phyloP scores from a whole-genome alignment of 345 rosid species.

The Garcia nutans region DNA sequence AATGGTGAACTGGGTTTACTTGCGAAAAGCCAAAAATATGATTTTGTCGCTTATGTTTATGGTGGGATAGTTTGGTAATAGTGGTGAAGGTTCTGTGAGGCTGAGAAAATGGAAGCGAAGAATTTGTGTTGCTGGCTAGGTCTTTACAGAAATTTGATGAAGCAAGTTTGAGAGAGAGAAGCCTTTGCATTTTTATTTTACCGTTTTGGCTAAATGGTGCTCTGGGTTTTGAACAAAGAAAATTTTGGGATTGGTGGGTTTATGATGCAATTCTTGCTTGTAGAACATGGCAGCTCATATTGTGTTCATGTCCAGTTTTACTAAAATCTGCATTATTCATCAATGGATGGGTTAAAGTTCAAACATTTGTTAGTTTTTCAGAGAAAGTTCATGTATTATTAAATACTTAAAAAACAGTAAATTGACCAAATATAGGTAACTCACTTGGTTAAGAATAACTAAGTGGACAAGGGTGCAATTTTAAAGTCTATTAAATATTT shows the following conservation, averaged over 20 bases:
- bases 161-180: neutral
- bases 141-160: neutral
- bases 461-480: too few species aligned
- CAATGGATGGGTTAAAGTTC: too few species aligned
- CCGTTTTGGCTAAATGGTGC: neutral
- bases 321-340: too few species aligned
- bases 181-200: neutral
- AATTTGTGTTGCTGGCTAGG: neutral
- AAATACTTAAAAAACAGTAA: too few species aligned
- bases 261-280: neutral
- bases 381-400: too few species aligned
- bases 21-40: slow-evolving; percentile 22
- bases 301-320: too few species aligned
- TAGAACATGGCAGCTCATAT: neutral
- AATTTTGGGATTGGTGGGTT: neutral
- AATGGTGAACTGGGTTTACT: slow-evolving; percentile 20
- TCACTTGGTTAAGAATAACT: too few species aligned
- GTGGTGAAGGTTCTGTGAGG: neutral
- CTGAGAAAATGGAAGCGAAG: neutral
- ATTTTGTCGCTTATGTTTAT: too few species aligned
- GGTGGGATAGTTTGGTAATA: neutral
- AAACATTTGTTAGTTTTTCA: too few species aligned
- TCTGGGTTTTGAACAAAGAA: neutral
- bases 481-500: too few species aligned
- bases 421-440: too few species aligned